These are phyloP conservation scores for Lumnitzera littorea DNA, from an alignment of 345 rosid genomes.

Conservation along the genomic window DNA sequence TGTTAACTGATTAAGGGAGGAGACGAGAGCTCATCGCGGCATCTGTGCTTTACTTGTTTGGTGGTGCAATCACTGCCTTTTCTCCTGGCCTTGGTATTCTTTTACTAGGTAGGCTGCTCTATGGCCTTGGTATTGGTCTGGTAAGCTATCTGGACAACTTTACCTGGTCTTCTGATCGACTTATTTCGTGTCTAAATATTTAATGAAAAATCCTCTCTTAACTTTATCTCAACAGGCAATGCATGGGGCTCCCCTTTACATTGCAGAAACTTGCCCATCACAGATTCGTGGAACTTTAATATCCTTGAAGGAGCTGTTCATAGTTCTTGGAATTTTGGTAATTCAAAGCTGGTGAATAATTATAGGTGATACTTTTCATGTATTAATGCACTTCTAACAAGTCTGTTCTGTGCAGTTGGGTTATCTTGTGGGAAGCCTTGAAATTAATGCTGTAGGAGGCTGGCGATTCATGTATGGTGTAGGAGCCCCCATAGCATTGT, in stretches of 20 bases:
- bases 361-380: neutral
- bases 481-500: conserved; percentile 55
- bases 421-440: conserved; percentile 77
- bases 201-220: neutral
- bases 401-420: conserved; percentile 50
- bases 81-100: conserved; percentile 71
- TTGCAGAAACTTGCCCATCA: conserved; percentile 97
- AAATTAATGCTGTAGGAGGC: conserved; percentile 76
- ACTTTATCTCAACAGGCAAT: conserved; percentile 56
- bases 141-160: conserved; percentile 33
- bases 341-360: neutral
- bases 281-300: conserved; percentile 93
- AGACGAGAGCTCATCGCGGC: conserved; percentile 78
- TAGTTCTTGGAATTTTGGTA: conserved; percentile 95
- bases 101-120: conserved; percentile 71
- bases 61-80: conserved; percentile 49
- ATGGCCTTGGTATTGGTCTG: conserved; percentile 87
- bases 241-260: conserved; percentile 98
- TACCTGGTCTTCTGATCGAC: neutral
- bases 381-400: neutral
- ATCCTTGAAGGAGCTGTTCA: conserved; percentile 86
- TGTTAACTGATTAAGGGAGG: conserved; percentile 45
- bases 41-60: conserved; percentile 51
- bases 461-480: conserved; percentile 94
- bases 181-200: neutral